Evolutionary conservation across 1,284 basidiomycete genomes (phyloP), one percentile per base, ranked within the genome.

Genomic region (Tilletiopsis washingtonensis): DNA sequence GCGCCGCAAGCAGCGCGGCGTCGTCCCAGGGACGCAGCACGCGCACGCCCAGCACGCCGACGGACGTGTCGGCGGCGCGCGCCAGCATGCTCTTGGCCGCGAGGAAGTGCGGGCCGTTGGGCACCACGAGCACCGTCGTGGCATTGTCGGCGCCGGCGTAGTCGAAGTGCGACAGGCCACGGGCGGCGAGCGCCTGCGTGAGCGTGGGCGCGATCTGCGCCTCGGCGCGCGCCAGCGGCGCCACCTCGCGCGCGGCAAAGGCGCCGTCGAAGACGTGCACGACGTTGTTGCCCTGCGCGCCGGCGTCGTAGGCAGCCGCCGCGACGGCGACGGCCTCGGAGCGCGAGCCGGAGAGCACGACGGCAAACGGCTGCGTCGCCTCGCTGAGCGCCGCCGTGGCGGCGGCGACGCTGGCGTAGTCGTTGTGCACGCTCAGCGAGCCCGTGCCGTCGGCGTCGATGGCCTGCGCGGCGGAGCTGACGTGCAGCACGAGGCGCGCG

Each of bases 131-230:
- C 25, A 69, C 61, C 2, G 64, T 59, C 40, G 49, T 53, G 27
- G 70, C 66, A 46, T 58, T 44, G 23, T 59, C 46, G 23, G 70
- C 62, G 41, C 70, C 70, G 36, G 59, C 62, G 58, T 71, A 73
- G 48, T 56, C 47, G 49, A 71, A 70, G 43, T 62, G 62, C 42
- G 54, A 54, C 19, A 52, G 43, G 4, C 50, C 50, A 11, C 34
- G 32, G 32, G 49, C 44, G 12, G 46, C 21, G 19, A 58, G 45
- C 21, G 53, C 53, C n/a, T 40, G 41, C n/a, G 39, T 40, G 90
- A 66, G 91, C 91, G 42, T 54, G 47, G 41, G 53, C 40, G 12
- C 64, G 62, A 75, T 53, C 51, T 40, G 54, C 51, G 47, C 53
- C 47, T 11, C 67, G 64, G n/a, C n/a, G n/a, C n/a, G n/a, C 37